Conservation (phyloP, 1,284 basidiomycete genomes). For the Sporisorium sorghi region DNA sequence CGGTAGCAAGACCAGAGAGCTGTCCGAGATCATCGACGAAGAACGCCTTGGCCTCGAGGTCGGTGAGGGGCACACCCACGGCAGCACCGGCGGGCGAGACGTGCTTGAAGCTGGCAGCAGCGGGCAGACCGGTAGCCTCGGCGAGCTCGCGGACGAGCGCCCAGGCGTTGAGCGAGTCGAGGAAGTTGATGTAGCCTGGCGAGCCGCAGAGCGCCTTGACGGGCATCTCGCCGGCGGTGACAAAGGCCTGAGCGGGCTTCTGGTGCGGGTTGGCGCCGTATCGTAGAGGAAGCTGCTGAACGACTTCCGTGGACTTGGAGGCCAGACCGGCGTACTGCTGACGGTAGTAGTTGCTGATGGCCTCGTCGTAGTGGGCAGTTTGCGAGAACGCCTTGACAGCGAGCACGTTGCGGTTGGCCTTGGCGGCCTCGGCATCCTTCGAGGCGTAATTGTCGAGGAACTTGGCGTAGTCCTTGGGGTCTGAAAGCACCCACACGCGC, state of each 20-base stretch:
- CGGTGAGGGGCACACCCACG: slow-evolving; percentile 76
- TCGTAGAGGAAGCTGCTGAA: slow-evolving; percentile 80
- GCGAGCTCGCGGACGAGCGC: slow-evolving; percentile 95
- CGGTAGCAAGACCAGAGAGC: slow-evolving; percentile 87
- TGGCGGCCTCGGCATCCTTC: slow-evolving; percentile 70
- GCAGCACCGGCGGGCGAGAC: slow-evolving; percentile 97
- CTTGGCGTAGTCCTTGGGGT: slow-evolving; percentile 89
- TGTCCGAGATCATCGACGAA: slow-evolving; percentile 94
- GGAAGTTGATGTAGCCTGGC: slow-evolving; percentile 98
- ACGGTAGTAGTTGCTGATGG: slow-evolving; percentile 96
- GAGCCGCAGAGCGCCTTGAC: slow-evolving; percentile 95
- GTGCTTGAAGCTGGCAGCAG: slow-evolving; percentile 99
- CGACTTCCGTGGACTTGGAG: slow-evolving; percentile 69
- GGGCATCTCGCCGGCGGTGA: slow-evolving; percentile 87
- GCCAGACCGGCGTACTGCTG: slow-evolving; percentile 86
- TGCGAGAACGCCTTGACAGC: slow-evolving; percentile 98
- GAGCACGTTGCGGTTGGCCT: slow-evolving; percentile 82
- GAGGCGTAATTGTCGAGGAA: slow-evolving; percentile 79
- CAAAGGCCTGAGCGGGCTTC: slow-evolving; percentile 96
- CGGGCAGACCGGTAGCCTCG: slow-evolving; percentile 82
- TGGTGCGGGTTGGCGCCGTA: slow-evolving; percentile 99
- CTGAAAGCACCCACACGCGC: slow-evolving; percentile 79
- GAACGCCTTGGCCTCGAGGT: slow-evolving; percentile 91
- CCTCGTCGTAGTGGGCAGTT: slow-evolving; percentile 93
- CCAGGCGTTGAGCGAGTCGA: slow-evolving; percentile 97